Conservation (phyloP, 2,329 filamentous ascomycete species). For the Colletotrichum liaoningense region DNA sequence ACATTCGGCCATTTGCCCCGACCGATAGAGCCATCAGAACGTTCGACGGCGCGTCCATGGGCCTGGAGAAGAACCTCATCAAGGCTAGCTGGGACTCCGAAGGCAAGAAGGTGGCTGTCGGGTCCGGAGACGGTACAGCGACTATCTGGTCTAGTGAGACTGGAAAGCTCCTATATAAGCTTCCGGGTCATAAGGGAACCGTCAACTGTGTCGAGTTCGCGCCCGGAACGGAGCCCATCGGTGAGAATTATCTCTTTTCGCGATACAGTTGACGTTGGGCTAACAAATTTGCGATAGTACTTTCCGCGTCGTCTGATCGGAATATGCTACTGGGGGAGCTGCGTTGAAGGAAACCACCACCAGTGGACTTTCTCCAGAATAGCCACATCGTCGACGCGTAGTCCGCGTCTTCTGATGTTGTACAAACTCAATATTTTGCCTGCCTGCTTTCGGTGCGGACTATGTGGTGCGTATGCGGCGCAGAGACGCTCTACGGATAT, state of each 20-base stretch:
- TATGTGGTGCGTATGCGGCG: background rate
- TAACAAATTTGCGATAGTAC: conserved; percentile 68
- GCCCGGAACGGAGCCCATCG: conserved; percentile 84
- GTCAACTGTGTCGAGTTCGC: conserved; percentile 96
- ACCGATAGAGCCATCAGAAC: conserved; percentile 86
- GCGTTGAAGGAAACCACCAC: conserved; percentile 24
- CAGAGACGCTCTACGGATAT: background rate
- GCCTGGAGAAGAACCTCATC: conserved; percentile 91
- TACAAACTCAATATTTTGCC: background rate
- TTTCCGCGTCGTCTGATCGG: conserved; percentile 91
- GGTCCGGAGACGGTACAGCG: conserved; percentile 89
- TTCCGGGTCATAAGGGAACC: conserved; percentile 93
- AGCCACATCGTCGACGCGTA: background rate
- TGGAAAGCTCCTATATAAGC: conserved; percentile 93
- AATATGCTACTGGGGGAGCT: conserved; percentile 87
- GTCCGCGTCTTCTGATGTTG: background rate
- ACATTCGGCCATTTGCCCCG: conserved; percentile 93
- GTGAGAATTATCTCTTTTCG: conserved; percentile 68
- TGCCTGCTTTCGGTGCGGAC: background rate
- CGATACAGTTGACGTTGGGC: conserved; percentile 24
- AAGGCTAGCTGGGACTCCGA: conserved; percentile 89
- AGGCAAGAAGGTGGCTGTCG: conserved; percentile 88
- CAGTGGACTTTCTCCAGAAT: no score
- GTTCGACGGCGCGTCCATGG: conserved; percentile 90
- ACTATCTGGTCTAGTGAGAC: conserved; percentile 90